Percentiles rank a stretch among this genome's conserved stretches.
These are phyloP conservation scores for Fusarium haematococcum DNA, from an alignment of 2,329 filamentous ascomycete species.

Conservation along the genomic window DNA sequence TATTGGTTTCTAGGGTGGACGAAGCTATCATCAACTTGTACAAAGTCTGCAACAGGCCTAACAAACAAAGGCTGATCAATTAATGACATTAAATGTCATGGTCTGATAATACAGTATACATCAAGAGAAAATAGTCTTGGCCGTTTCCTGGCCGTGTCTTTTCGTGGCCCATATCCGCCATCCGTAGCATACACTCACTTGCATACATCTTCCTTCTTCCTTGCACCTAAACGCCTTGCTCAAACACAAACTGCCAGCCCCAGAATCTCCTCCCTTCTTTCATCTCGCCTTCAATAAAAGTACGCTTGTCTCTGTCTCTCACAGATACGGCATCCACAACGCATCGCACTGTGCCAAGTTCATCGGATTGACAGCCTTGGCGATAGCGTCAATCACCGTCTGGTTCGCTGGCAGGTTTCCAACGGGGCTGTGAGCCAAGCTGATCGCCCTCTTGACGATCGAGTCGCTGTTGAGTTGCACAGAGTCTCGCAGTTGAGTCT, in stretches of 20 bases:
- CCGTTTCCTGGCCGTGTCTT: background rate
- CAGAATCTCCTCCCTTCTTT: background rate
- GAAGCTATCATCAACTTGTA: background rate
- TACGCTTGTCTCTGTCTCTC: conserved; percentile 40
- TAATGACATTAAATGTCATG: background rate
- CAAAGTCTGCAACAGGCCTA: background rate
- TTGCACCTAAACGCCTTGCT: conserved; percentile 45
- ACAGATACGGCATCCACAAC: conserved; percentile 98
- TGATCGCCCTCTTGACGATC: conserved; percentile 90
- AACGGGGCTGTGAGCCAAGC: conserved; percentile 80
- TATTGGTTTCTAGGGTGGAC: background rate
- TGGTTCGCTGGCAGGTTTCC: conserved; percentile 94
- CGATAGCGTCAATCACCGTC: conserved; percentile 94
- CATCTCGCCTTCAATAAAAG: conserved; percentile 15
- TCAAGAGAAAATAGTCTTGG: background rate
- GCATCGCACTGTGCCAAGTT: conserved; percentile 90
- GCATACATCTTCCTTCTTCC: conserved; percentile 17
- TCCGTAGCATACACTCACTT: conserved; percentile 16
- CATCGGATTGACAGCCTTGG: conserved; percentile 91
- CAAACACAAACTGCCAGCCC: conserved; percentile 36
- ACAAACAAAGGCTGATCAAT: background rate
- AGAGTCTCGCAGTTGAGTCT: conserved; percentile 79
- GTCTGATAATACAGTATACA: background rate
- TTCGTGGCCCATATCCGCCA: conserved; percentile 14
- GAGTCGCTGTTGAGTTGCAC: conserved; percentile 90